Evolutionary conservation across 768 basidiomycete genomes (phyloP).

Genomic region (Boletus rubescentipes): DNA sequence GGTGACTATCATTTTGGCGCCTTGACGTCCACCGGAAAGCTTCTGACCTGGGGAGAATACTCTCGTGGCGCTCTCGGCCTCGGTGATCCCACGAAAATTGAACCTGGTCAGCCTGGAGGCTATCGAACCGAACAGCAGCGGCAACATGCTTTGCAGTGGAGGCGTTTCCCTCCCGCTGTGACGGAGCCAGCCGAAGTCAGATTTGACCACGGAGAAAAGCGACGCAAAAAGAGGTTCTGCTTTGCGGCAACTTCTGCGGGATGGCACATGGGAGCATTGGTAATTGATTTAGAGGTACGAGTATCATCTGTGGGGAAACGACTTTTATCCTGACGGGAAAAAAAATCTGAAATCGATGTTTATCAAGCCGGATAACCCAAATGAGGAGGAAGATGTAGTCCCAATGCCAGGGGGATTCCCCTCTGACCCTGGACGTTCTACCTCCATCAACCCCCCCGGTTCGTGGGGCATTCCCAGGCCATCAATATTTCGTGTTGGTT

Average conservation of each 20-base stretch:
- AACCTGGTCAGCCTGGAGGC: conserved; percentile 58
- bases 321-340: background rate
- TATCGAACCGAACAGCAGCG: conserved; percentile 42
- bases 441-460: conserved; percentile 9
- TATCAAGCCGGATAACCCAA: conserved; percentile 32
- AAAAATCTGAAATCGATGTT: background rate
- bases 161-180: conserved; percentile 42
- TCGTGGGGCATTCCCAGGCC: conserved; percentile 18
- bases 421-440: conserved; percentile 14
- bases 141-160: conserved; percentile 26
- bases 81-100: conserved; percentile 63
- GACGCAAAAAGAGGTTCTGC: conserved; percentile 62
- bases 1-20: conserved; percentile 95
- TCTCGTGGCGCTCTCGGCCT: conserved; percentile 83
- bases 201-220: conserved; percentile 61
- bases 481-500: conserved; percentile 52
- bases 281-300: conserved; percentile 76
- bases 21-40: conserved; percentile 70
- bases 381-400: conserved; percentile 34
- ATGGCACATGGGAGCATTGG: conserved; percentile 91
- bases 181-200: conserved; percentile 64
- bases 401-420: conserved; percentile 38
- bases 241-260: conserved; percentile 81
- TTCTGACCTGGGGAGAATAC: conserved; percentile 80
- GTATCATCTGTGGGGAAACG: background rate